These are phyloP conservation scores for Fagopyrum esculentum DNA, from an alignment of 148 eudicot genomes.

Conservation along the genomic window DNA sequence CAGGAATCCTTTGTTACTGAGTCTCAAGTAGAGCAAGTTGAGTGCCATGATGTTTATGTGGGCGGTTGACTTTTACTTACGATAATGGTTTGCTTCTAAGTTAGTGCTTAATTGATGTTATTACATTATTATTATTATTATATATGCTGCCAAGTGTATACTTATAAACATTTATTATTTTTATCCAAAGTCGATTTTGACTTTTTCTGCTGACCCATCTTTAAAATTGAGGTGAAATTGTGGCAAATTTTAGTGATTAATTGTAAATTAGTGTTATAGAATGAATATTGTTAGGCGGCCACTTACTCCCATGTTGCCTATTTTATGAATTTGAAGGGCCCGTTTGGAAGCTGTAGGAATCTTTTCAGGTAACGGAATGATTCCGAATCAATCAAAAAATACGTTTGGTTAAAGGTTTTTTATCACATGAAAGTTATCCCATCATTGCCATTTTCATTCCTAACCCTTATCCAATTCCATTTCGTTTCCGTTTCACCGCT, in stretches of 20 bases:
- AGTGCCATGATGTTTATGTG: constrained; percentile 12
- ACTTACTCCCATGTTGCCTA: constrained; percentile 9
- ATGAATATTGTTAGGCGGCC: constrained; percentile 1
- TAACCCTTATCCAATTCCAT: no score
- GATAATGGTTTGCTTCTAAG: background rate
- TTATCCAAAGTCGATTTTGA: background rate
- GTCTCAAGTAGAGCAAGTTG: background rate
- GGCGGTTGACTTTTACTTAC: background rate
- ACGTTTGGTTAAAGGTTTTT: no score
- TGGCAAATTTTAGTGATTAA: background rate
- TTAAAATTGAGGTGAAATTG: background rate
- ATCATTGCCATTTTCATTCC: no score
- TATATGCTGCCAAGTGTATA: constrained; percentile 7
- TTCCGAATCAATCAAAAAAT: no score
- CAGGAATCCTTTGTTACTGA: background rate
- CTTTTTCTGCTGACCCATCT: background rate
- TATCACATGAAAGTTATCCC: no score
- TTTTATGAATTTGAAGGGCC: background rate
- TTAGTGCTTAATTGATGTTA: background rate
- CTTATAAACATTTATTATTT: background rate
- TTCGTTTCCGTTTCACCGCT: no score
- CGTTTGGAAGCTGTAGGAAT: no score
- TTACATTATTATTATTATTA: background rate
- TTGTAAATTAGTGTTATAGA: background rate
- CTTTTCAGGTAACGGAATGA: no score